Conservation (phyloP, 2,329 filamentous ascomycete species). For the Fusarium subtropicale region DNA sequence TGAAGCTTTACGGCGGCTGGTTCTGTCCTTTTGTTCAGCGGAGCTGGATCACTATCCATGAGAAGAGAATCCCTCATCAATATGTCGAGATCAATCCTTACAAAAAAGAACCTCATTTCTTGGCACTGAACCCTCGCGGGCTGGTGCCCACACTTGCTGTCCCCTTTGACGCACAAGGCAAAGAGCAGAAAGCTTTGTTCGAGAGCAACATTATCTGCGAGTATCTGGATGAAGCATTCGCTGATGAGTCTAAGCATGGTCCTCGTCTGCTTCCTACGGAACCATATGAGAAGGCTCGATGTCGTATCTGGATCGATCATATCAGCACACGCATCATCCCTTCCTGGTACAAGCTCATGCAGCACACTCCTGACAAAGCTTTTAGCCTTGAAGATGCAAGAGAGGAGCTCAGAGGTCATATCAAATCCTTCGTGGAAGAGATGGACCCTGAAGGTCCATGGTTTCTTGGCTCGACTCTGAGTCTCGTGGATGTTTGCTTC, state of each 20-base stretch:
- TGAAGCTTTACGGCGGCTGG: constrained; percentile 80
- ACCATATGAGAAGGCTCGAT: constrained; percentile 72
- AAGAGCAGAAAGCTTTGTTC: constrained; percentile 69
- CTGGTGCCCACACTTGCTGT: constrained; percentile 77
- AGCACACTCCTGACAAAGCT: constrained; percentile 63
- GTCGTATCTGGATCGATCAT: constrained; percentile 80
- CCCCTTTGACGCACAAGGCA: constrained; percentile 49
- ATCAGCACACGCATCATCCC: constrained; percentile 75
- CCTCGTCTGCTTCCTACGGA: constrained; percentile 68
- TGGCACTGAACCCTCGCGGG: constrained; percentile 79
- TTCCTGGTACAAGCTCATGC: constrained; percentile 72
- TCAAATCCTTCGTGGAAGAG: constrained; percentile 71
- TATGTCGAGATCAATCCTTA: constrained; percentile 85
- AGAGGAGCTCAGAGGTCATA: constrained; percentile 65
- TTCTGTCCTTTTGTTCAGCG: constrained; percentile 80
- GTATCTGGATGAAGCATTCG: constrained; percentile 79
- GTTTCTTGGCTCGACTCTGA: constrained; percentile 73
- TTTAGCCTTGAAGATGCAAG: constrained; percentile 66
- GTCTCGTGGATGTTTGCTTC: constrained; percentile 75
- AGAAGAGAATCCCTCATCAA: constrained; percentile 79
- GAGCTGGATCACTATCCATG: constrained; percentile 77
- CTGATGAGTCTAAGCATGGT: constrained; percentile 56
- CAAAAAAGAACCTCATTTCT: constrained; percentile 74
- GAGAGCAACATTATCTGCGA: constrained; percentile 80
- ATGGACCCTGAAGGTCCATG: constrained; percentile 70